A percentile compares a stretch with the other conserved stretches of the same genome.
Conservation (phyloP, 2,329 filamentous ascomycete species). For the Penicillium italicum region DNA sequence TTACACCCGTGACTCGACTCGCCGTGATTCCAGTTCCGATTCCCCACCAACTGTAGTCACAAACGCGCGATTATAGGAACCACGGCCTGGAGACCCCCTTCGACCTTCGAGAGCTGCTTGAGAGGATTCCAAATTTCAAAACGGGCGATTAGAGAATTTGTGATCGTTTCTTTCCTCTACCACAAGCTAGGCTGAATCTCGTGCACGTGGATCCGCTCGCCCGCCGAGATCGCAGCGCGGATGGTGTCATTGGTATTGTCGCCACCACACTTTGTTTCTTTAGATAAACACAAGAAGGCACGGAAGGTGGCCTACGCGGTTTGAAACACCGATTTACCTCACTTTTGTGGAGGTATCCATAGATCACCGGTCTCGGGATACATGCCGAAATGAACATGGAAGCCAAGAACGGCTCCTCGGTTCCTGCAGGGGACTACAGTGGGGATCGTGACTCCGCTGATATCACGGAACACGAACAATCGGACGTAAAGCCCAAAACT, state of each 20-base stretch:
- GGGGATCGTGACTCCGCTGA: slow-evolving; percentile 38
- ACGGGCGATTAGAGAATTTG: background rate
- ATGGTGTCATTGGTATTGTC: slow-evolving; percentile 17
- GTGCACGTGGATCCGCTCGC: slow-evolving; percentile 16
- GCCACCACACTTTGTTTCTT: slow-evolving; percentile 14
- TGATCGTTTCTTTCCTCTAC: slow-evolving; percentile 6
- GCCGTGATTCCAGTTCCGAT: slow-evolving; percentile 10
- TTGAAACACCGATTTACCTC: background rate
- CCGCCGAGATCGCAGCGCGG: slow-evolving; percentile 16
- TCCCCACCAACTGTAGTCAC: slow-evolving; percentile 21
- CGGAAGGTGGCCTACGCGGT: background rate
- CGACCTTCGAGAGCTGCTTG: background rate
- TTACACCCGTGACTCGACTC: slow-evolving; percentile 22
- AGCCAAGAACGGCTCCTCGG: slow-evolving; percentile 37
- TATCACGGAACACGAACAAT: slow-evolving; percentile 36
- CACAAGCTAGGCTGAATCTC: slow-evolving; percentile 5
- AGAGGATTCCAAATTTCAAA: background rate
- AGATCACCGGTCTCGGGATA: slow-evolving; percentile 10
- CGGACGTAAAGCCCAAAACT: slow-evolving; percentile 44
- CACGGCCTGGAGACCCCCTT: background rate
- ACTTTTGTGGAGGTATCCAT: slow-evolving; percentile 4
- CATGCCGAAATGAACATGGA: slow-evolving; percentile 34
- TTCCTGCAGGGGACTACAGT: slow-evolving; percentile 37
- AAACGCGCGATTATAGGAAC: slow-evolving; percentile 21
- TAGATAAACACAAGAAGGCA: slow-evolving; percentile 11